Evolutionary conservation across 768 basidiomycete genomes (phyloP), one percentile per base, ranked within the genome.

Genomic region (Thelephora ganbajun): DNA sequence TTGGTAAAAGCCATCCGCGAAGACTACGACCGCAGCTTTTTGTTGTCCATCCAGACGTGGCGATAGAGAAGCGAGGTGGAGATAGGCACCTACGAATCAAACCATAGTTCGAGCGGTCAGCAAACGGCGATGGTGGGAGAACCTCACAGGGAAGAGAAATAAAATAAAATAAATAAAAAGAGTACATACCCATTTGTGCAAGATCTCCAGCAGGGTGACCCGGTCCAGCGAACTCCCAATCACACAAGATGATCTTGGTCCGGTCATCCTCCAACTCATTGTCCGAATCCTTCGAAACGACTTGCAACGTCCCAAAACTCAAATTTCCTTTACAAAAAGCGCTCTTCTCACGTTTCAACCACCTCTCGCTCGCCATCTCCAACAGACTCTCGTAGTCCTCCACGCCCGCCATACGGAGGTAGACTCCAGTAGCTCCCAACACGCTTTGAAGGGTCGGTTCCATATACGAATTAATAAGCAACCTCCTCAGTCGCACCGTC

Each of bases 241-340:
- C 47, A 33, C 47, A 48, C 2, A 48, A 33, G 6, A 33, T 42
- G 11, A 48, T 19, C 37, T 13, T 11, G n/a, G 34, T 33, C 7
- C 16, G 45, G 37, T n/a, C 48, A 51, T 4, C 33, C 20, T 37
- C 48, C n/a, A 5, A 19, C 36, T 43, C 30, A 20, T 18, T 26
- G 23, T 47, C 12, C n/a, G n/a, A n/a, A n/a, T n/a, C n/a, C n/a
- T n/a, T n/a, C 2, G 5, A 16, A 26, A 26, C 35, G 14, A 50
- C 35, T 33, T 18, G 33, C 33, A 46, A 11, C 5, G 52, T 54
- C 11, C 53, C 49, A 36, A 47, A 54, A 51, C 53, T 52, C 4
- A 53, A 36, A 48, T 54, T 51, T 6, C 53, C 53, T 39, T 53
- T 51, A n/a, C 48, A 34, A 35, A 54, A 54, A 30, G 41, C 49